These are phyloP conservation scores for Lactifluus volemus DNA, from an alignment of 768 basidiomycete genomes.

Conservation along the genomic window DNA sequence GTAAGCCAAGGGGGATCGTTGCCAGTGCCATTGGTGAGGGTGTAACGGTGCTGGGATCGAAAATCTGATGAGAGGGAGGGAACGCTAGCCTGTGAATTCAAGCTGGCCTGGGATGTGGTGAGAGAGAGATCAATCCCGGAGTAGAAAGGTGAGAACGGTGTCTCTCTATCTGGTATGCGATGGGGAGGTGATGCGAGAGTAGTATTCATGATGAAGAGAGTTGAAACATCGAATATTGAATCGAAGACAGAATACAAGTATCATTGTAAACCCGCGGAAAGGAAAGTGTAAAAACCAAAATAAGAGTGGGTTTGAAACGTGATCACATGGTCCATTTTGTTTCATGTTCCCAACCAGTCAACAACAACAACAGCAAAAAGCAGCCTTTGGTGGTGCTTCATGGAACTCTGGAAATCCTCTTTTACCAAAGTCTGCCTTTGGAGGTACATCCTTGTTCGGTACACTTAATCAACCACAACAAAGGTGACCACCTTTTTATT, in stretches of 20 bases:
- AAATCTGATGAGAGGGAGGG: not conserved
- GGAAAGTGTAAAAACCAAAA: no score
- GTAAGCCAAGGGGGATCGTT: slow-evolving; percentile 41
- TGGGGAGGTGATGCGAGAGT: no score
- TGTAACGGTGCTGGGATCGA: slow-evolving; percentile 30
- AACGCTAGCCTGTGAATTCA: not conserved
- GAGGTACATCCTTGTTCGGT: slow-evolving; percentile 18
- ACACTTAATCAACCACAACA: slow-evolving; percentile 23
- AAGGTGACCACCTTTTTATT: slow-evolving; percentile 10
- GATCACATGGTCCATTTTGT: no score
- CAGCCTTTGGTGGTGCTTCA: not conserved
- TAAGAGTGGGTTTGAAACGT: no score
- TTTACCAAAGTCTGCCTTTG: slow-evolving; percentile 16
- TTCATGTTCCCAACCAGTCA: not conserved
- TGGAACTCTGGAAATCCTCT: slow-evolving; percentile 16
- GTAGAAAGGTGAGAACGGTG: not conserved
- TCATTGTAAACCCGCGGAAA: no score
- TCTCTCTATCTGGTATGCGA: not conserved
- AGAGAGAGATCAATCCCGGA: not conserved
- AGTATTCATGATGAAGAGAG: not conserved
- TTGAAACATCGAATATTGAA: no score
- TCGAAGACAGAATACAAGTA: no score
- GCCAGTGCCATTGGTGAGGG: slow-evolving; percentile 31
- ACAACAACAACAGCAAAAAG: not conserved
- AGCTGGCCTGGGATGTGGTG: not conserved